Conservation (phyloP, 179 eudicot genomes). For the Beta macrorhiza region DNA sequence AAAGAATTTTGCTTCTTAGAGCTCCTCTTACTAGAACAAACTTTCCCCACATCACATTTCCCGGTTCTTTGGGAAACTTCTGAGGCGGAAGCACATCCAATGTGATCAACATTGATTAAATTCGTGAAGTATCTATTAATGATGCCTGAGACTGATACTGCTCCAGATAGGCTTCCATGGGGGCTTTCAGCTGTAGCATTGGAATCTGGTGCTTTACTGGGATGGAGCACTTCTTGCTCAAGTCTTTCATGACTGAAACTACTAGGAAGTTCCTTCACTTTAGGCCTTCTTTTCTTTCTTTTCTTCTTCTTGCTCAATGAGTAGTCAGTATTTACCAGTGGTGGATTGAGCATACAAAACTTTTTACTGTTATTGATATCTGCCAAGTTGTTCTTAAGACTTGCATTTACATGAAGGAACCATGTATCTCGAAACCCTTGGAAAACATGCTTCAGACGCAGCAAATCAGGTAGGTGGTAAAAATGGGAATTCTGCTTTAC, state of each 20-base stretch:
- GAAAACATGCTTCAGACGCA: constrained; percentile 50
- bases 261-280: constrained; percentile 9
- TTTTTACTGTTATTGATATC: constrained; percentile 4
- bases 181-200: constrained; percentile 28
- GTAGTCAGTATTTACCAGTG: neutral
- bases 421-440: constrained; percentile 34
- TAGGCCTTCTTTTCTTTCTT: constrained; percentile 24
- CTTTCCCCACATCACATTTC: constrained; percentile 19
- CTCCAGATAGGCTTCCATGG: constrained; percentile 41
- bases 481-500: constrained; percentile 45
- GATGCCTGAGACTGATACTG: constrained; percentile 50
- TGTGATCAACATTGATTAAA: constrained; percentile 39
- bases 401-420: constrained; percentile 42
- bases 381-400: constrained; percentile 1
- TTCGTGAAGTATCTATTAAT: constrained; percentile 53
- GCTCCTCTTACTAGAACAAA: neutral
- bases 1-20: constrained; percentile 18
- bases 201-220: constrained; percentile 9
- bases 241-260: constrained; percentile 5
- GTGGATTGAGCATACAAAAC: constrained; percentile 1
- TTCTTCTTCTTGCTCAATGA: constrained; percentile 15
- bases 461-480: constrained; percentile 51
- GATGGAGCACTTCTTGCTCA: constrained; percentile 7
- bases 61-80: constrained; percentile 16
- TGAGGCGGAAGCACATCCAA: constrained; percentile 28